phyloP scores from a whole-genome alignment of 352 stramenopile genomes.

The Aphanomyces astaci region DNA sequence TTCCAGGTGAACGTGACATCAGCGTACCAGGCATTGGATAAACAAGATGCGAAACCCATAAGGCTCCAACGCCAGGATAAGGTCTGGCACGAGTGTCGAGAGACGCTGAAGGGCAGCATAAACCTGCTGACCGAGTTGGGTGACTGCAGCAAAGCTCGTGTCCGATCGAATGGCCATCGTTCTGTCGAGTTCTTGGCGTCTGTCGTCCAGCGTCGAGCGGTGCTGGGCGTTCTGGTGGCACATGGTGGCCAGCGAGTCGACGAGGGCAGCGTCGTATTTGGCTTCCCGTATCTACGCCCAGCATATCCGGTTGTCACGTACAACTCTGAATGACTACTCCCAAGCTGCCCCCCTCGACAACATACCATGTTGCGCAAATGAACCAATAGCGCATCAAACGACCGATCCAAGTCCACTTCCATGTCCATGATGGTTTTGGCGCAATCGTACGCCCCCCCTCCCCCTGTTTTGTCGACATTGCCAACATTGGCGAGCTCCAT shows the following conservation, averaged over 20 bases:
- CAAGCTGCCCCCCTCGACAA: too few species aligned
- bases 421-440: not conserved
- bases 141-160: not conserved
- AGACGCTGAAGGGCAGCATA: not conserved
- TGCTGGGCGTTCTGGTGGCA: not conserved
- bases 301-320: too few species aligned
- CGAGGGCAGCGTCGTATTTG: not conserved
- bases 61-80: not conserved
- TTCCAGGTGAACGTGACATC: too few species aligned
- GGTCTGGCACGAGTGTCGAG: not conserved
- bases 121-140: not conserved
- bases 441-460: not conserved
- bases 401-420: not conserved
- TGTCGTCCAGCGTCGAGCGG: not conserved
- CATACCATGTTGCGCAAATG: not conserved
- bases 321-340: too few species aligned
- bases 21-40: slow-evolving; percentile 2
- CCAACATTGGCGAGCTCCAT: not conserved
- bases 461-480: not conserved
- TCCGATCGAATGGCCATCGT: not conserved
- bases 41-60: slow-evolving; percentile 1
- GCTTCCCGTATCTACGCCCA: not conserved
- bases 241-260: not conserved
- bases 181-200: not conserved
- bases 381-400: not conserved